A percentile compares a stretch with the other conserved stretches of the same genome.
Conservation (phyloP, 495 filamentous ascomycete species). For the Xylaria sp. region DNA sequence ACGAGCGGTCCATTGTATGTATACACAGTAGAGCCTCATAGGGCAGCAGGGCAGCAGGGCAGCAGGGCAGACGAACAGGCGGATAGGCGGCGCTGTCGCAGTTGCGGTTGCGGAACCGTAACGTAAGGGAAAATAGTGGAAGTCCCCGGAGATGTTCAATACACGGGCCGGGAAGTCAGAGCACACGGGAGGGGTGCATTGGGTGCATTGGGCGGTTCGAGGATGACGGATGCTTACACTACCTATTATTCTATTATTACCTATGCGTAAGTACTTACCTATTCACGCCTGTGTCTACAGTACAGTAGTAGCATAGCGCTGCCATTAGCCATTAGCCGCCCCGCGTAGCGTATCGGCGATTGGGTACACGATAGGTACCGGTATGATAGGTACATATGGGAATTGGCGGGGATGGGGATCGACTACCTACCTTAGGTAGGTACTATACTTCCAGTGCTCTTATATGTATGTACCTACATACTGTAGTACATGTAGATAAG, state of each 20-base stretch:
- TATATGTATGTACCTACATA: too few relatives aligned
- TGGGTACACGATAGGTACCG: background rate
- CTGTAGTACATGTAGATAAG: too few relatives aligned
- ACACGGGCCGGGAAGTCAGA: background rate
- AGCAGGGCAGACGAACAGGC: background rate
- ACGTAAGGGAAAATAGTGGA: conserved; percentile 12
- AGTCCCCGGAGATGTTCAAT: conserved; percentile 11
- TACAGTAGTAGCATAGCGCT: background rate
- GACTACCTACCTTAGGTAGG: too few relatives aligned
- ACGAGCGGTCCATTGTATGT: conserved; percentile 21
- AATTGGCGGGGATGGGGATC: background rate
- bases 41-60: too few relatives aligned
- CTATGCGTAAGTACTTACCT: background rate
- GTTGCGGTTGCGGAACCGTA: conserved; percentile 7
- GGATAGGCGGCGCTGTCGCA: conserved; percentile 8
- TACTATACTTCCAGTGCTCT: too few relatives aligned
- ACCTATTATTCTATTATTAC: too few relatives aligned
- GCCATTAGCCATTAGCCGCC: background rate
- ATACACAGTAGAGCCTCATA: background rate
- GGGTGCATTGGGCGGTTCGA: background rate
- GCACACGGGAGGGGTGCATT: conserved; percentile 15
- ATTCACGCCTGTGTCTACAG: background rate
- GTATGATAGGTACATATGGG: too few relatives aligned
- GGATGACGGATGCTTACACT: background rate
- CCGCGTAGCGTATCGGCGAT: background rate